Percentiles rank a stretch among this genome's conserved stretches.
These are phyloP conservation scores for Zalerion maritima DNA, from an alignment of 495 filamentous ascomycete species.

Conservation along the genomic window DNA sequence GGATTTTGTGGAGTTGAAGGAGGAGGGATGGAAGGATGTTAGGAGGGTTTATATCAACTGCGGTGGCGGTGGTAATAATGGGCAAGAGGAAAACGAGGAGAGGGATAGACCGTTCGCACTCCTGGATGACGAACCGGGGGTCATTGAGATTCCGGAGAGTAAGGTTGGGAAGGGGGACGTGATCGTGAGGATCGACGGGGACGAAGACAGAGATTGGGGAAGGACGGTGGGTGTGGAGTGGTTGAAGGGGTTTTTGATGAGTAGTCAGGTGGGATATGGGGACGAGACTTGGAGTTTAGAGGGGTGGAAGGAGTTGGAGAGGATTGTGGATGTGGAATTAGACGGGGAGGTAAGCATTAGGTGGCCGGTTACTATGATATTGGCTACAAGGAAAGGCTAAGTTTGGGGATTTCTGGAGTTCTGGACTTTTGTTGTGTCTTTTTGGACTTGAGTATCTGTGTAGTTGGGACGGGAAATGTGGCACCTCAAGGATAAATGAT, in stretches of 20 bases:
- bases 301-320: slow-evolving; percentile 1
- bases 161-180: neutral
- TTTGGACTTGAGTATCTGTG: too few relatives aligned
- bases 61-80: too few relatives aligned
- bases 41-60: slow-evolving; percentile 1
- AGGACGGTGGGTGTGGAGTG: neutral
- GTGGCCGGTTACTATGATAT: slow-evolving; percentile 3
- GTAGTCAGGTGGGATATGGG: slow-evolving; percentile 1
- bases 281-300: neutral
- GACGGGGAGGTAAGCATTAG: slow-evolving; percentile 1
- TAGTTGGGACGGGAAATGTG: too few relatives aligned
- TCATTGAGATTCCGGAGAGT: neutral
- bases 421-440: too few relatives aligned
- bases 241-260: slow-evolving; percentile 1
- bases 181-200: neutral
- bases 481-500: too few relatives aligned
- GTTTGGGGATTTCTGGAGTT: too few relatives aligned
- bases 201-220: slow-evolving; percentile 3
- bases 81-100: too few relatives aligned
- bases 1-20: neutral
- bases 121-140: neutral
- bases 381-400: slow-evolving; percentile 2
- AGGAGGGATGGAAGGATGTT: slow-evolving; percentile 1
- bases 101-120: too few relatives aligned
- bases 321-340: neutral